Conservation (phyloP, 2,329 filamentous ascomycete species). For the Periconia sp. region DNA sequence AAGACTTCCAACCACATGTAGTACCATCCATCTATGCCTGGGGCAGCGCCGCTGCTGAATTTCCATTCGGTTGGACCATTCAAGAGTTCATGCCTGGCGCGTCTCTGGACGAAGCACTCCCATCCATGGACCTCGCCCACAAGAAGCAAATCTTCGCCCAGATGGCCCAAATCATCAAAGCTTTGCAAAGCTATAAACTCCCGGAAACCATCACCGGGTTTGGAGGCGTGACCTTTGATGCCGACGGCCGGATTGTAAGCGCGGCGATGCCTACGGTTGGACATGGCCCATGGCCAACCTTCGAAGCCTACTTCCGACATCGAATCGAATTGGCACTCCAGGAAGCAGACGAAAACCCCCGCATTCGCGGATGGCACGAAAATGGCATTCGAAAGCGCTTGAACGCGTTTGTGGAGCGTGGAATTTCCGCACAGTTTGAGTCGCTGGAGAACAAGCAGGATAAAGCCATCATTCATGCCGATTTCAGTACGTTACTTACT, state of each 20-base stretch:
- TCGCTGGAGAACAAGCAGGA: constrained; percentile 14
- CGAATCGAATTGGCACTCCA: constrained; percentile 26
- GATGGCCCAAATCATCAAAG: constrained; percentile 34
- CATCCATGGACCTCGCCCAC: constrained; percentile 19
- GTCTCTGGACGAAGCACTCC: constrained; percentile 22
- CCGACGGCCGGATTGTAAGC: constrained; percentile 32
- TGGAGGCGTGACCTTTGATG: constrained; percentile 38
- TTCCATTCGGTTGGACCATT: constrained; percentile 30
- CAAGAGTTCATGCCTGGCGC: constrained; percentile 36
- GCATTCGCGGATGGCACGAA: constrained; percentile 34
- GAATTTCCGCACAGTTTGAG: constrained; percentile 24
- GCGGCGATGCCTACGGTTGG: constrained; percentile 35
- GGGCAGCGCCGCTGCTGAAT: constrained; percentile 24
- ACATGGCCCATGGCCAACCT: constrained; percentile 32
- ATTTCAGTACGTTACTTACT: constrained; percentile 28
- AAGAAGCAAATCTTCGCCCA: constrained; percentile 32
- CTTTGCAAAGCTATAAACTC: constrained; percentile 34
- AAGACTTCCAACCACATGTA: constrained; percentile 21
- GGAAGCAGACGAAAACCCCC: constrained; percentile 26
- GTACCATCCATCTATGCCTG: constrained; percentile 37
- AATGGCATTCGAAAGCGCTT: constrained; percentile 33
- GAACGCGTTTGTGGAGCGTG: constrained; percentile 26
- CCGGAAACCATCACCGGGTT: constrained; percentile 32
- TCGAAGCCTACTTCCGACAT: constrained; percentile 27
- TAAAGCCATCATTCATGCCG: constrained; percentile 30